These are phyloP conservation scores for Brasenia schreberi DNA, from an alignment of 164 flowering plant genomes.

Conservation along the genomic window DNA sequence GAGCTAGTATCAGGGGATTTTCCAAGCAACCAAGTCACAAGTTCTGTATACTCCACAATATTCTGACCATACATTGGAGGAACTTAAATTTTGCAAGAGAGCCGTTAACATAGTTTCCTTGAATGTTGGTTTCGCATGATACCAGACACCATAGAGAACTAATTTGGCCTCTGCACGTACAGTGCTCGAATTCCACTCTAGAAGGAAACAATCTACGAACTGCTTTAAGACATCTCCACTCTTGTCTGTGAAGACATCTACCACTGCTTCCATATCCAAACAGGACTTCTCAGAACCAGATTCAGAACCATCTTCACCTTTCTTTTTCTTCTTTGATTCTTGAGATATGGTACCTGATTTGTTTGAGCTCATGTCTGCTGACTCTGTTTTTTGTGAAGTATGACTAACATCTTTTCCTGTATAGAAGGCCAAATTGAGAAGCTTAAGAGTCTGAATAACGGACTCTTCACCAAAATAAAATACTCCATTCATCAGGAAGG, in stretches of 20 bases:
- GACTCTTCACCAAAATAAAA: conserved; percentile 87
- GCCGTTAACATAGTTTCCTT: conserved; percentile 56
- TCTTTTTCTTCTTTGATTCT: conserved; percentile 88
- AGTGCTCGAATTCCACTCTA: conserved; percentile 89
- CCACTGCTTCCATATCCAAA: conserved; percentile 81
- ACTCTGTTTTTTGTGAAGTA: conserved; percentile 49
- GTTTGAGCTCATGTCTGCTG: conserved; percentile 45
- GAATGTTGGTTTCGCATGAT: conserved; percentile 70
- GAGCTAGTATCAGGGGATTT: conserved; percentile 49
- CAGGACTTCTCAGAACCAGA: conserved; percentile 63
- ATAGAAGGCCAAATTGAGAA: conserved; percentile 73
- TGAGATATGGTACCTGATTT: conserved; percentile 40
- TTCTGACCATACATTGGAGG: conserved; percentile 91
- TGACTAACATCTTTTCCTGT: conserved; percentile 62
- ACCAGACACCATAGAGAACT: conserved; percentile 84
- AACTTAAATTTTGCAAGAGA: conserved; percentile 53
- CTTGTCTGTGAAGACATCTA: conserved; percentile 56
- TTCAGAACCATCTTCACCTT: conserved; percentile 75
- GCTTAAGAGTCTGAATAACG: conserved; percentile 75
- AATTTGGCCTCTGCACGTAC: conserved; percentile 81
- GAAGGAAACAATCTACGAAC: conserved; percentile 71
- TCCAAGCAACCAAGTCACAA: conserved; percentile 62
- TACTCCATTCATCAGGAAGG: conserved; percentile 62
- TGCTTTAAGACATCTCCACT: conserved; percentile 49
- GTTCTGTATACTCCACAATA: conserved; percentile 79